Evolutionary conservation across 73 alveolate species (phyloP).

Genomic region (Paramecium bursaria): DNA sequence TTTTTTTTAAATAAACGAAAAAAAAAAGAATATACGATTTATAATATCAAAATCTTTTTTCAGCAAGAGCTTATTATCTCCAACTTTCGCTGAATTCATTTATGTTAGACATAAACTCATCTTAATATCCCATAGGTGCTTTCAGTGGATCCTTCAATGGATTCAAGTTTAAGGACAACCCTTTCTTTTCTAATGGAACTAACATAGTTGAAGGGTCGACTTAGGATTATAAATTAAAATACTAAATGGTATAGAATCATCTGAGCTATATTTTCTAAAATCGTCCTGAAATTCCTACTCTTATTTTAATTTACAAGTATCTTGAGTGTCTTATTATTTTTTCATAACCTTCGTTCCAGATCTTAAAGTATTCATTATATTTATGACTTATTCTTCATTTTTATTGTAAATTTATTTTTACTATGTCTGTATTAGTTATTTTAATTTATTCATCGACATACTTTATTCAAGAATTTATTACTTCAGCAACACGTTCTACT

Average conservation of each 20-base stretch:
- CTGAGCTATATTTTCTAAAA: slow-evolving; percentile 53
- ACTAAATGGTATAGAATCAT: slow-evolving; percentile 60
- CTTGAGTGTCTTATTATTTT: slow-evolving; percentile 45
- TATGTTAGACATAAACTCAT: slow-evolving; percentile 51
- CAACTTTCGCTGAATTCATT: slow-evolving; percentile 57
- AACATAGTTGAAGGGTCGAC: no score
- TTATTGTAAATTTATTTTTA: slow-evolving; percentile 31
- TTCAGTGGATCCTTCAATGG: slow-evolving; percentile 17
- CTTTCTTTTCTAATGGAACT: no score
- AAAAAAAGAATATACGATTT: no score
- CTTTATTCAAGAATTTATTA: background rate
- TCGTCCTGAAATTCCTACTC: background rate
- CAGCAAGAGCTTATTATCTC: slow-evolving; percentile 15
- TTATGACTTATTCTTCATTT: slow-evolving; percentile 47
- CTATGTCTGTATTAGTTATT: slow-evolving; percentile 4
- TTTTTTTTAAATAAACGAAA: no score
- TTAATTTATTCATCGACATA: slow-evolving; percentile 6
- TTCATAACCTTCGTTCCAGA: slow-evolving; percentile 39
- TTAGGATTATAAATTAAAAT: no score
- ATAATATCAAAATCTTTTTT: slow-evolving; percentile 13
- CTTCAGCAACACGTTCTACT: slow-evolving; percentile 15
- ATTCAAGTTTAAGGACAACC: slow-evolving; percentile 14
- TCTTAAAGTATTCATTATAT: slow-evolving; percentile 42
- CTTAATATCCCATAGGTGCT: slow-evolving; percentile 57
- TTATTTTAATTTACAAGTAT: slow-evolving; percentile 44